Evolutionary conservation across 2,329 filamentous ascomycete species (phyloP), one percentile per base, ranked within the genome.

Genomic region (Zymoseptoria crescenta): DNA sequence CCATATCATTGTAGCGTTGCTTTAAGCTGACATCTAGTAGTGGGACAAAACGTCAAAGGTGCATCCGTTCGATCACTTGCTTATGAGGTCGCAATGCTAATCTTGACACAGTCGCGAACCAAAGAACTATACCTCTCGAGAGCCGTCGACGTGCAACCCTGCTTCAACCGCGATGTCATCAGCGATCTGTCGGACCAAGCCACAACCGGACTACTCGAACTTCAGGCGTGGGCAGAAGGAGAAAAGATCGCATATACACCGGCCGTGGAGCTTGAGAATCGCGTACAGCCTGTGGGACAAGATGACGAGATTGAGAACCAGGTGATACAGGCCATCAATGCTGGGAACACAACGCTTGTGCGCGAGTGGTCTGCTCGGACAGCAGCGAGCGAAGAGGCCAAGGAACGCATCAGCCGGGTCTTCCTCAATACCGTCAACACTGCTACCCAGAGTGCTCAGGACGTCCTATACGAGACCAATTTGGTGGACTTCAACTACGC

Each of bases 21-120:
- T 67, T 59, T 66, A 48, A 60, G 69, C 77, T 79, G 69, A 77
- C 76, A 55, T 64, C 58, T 64, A 59, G 56, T 71, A 86, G 83
- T 99, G 94, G 94, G 94, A 99, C 77, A 99, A 99, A 83, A 96
- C 92, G 1, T 96, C 93, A 67, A 99, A 97, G 81, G 84, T 86
- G 73, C 65, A 74, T 65, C 59, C 60, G 64, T 30, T 55, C 29
- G 45, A 20, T 49, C 50, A 19, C 52, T 28, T 28, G 35, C 35
- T 35, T 30, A 20, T 16, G 13, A 45, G 35, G 35, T 4, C 35
- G n/a, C 2, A 9, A 24, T 64, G 62, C 69, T 70, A 59, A 71
- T 61, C 19, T 56, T 49, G 48, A 59, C 70, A 81, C 73, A 86
- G 81, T 97, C 93, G 55, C 93, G 93, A 74, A 96, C 94, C 60